Evolutionary conservation across 768 basidiomycete species (phyloP).

Genomic region (Tylopilus plumbeoviolaceoides): DNA sequence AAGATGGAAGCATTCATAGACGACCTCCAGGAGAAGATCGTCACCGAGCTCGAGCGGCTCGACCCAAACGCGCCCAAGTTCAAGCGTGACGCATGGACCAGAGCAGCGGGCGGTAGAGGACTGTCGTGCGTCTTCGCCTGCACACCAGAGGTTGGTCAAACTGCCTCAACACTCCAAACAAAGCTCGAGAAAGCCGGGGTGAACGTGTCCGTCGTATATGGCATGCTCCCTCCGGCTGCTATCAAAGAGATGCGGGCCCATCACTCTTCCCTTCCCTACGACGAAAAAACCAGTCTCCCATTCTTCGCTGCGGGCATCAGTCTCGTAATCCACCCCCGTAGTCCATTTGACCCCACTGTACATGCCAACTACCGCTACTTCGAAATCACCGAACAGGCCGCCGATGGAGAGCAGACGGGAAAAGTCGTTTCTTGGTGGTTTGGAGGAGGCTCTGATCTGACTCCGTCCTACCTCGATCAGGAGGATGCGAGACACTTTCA

Average conservation of each 20-base stretch:
- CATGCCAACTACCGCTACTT: conserved; percentile 99
- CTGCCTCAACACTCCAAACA: conserved; percentile 37
- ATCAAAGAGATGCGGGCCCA: conserved; percentile 95
- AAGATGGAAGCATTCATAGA: conserved; percentile 76
- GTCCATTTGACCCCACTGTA: conserved; percentile 90
- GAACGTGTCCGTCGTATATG: conserved; percentile 90
- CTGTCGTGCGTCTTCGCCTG: conserved; percentile 78
- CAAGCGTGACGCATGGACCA: conserved; percentile 78
- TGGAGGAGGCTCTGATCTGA: conserved; percentile 93
- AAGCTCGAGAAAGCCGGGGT: conserved; percentile 95
- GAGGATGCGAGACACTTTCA: conserved; percentile 91
- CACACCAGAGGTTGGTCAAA: conserved; percentile 28
- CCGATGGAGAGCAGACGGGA: conserved; percentile 35
- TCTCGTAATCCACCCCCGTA: conserved; percentile 90
- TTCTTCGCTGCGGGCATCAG: conserved; percentile 94
- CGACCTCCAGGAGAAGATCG: conserved; percentile 75
- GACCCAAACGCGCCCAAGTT: conserved; percentile 70
- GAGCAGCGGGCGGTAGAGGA: conserved; percentile 65
- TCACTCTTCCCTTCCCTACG: conserved; percentile 69
- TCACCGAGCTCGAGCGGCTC: conserved; percentile 69
- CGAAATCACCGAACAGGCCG: conserved; percentile 65
- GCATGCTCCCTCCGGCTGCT: conserved; percentile 80
- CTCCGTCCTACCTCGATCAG: conserved; percentile 87
- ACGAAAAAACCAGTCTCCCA: conserved; percentile 61
- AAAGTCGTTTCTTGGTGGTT: conserved; percentile 94